Conservation (phyloP, 2,329 filamentous ascomycete genomes). For the Aspergillus nomiae region DNA sequence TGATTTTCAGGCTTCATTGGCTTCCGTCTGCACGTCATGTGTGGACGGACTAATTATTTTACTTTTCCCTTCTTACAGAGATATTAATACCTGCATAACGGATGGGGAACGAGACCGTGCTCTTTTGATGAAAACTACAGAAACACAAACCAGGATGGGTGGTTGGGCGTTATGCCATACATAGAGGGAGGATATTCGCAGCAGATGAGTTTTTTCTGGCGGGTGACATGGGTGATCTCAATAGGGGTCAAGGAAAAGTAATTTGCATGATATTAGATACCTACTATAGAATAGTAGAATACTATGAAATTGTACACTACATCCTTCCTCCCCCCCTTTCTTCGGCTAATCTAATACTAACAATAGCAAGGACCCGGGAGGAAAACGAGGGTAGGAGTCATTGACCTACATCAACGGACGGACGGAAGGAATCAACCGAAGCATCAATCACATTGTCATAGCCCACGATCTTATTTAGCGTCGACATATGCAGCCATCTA, state of each 20-base stretch:
- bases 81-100: neutral
- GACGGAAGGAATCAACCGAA: neutral
- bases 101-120: neutral
- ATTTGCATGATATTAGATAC: neutral
- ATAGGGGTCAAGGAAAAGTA: conserved; percentile 18
- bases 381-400: neutral
- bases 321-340: neutral
- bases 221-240: conserved; percentile 17
- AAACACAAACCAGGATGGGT: neutral
- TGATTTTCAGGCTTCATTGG: neutral
- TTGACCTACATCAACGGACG: neutral
- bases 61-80: neutral
- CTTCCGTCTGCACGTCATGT: neutral
- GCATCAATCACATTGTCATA: neutral
- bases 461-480: neutral
- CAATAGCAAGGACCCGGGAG: neutral
- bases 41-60: neutral
- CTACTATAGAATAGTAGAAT: conserved; percentile 2
- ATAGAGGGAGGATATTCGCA: neutral
- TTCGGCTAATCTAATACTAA: neutral
- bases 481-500: neutral
- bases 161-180: neutral
- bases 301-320: neutral
- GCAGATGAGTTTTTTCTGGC: neutral
- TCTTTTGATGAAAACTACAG: neutral